Evolutionary conservation across 768 basidiomycete genomes (phyloP).

Genomic region (Lentinula raphanica): DNA sequence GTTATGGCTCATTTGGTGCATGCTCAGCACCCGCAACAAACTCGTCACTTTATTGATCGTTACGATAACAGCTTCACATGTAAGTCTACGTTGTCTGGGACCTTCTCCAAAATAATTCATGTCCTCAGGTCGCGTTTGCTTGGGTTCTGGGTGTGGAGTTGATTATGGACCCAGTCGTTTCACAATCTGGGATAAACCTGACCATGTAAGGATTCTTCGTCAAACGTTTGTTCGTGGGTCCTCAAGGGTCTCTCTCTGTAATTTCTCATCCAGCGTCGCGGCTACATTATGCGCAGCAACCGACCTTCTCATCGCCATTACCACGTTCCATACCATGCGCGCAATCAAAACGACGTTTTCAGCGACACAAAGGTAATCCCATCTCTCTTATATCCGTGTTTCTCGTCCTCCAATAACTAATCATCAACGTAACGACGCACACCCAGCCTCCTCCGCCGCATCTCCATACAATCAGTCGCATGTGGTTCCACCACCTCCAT

Average conservation of each 20-base stretch:
- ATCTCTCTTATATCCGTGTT: too few relatives aligned
- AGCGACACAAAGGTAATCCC: neutral
- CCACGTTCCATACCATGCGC: neutral
- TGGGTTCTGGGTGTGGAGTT: neutral
- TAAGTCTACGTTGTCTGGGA: neutral
- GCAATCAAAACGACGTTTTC: neutral
- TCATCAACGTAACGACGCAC: too few relatives aligned
- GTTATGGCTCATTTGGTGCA: neutral
- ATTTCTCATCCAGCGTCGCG: neutral
- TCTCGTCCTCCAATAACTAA: neutral
- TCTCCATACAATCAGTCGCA: neutral
- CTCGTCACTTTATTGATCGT: neutral
- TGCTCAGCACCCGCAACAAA: neutral
- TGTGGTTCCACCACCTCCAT: conserved; percentile 2
- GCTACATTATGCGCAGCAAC: conserved; percentile 2
- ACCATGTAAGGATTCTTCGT: neutral
- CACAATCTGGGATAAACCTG: neutral
- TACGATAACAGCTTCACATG: neutral
- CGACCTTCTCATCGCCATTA: neutral
- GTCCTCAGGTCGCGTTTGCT: neutral
- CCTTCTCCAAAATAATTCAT: neutral
- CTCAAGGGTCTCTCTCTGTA: neutral
- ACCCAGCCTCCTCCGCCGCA: neutral
- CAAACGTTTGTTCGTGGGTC: neutral
- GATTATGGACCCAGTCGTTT: neutral